Percentiles rank a stretch among this genome's conserved stretches.
These are phyloP conservation scores for Agrocybe pediades DNA, from an alignment of 768 basidiomycete genomes.

Conservation along the genomic window DNA sequence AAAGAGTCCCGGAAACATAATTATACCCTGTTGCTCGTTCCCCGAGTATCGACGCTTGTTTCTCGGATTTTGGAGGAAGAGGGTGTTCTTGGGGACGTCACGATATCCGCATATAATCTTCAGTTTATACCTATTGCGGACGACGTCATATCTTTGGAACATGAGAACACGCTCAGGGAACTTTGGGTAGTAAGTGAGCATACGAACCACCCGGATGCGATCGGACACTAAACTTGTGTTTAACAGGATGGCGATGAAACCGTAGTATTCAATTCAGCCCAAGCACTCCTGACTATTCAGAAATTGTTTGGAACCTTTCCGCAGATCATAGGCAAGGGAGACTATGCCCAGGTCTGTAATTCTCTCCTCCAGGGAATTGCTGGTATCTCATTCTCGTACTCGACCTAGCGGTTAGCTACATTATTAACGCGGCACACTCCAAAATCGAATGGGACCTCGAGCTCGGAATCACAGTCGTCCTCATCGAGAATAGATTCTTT, in stretches of 20 bases:
- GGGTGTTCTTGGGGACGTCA: conserved; percentile 96
- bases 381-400: neutral
- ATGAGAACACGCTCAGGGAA: conserved; percentile 83
- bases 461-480: conserved; percentile 41
- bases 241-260: conserved; percentile 91
- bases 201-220: conserved; percentile 2
- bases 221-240: conserved; percentile 9
- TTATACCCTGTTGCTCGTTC: conserved; percentile 87
- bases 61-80: conserved; percentile 89
- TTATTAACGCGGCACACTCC: conserved; percentile 65
- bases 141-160: conserved; percentile 90
- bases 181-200: conserved; percentile 78
- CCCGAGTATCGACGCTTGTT: conserved; percentile 84
- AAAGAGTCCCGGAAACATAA: conserved; percentile 74
- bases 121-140: conserved; percentile 94
- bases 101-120: conserved; percentile 83
- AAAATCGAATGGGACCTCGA: conserved; percentile 35
- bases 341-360: conserved; percentile 69
- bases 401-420: conserved; percentile 69
- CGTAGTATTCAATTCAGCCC: conserved; percentile 83
- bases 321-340: conserved; percentile 90
- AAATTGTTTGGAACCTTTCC: conserved; percentile 88
- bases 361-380: too few relatives aligned
- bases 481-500: conserved; percentile 79
- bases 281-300: conserved; percentile 83